Evolutionary conservation across 768 basidiomycete genomes (phyloP), one percentile per base, ranked within the genome.

Genomic region (Tulasnella sp.): DNA sequence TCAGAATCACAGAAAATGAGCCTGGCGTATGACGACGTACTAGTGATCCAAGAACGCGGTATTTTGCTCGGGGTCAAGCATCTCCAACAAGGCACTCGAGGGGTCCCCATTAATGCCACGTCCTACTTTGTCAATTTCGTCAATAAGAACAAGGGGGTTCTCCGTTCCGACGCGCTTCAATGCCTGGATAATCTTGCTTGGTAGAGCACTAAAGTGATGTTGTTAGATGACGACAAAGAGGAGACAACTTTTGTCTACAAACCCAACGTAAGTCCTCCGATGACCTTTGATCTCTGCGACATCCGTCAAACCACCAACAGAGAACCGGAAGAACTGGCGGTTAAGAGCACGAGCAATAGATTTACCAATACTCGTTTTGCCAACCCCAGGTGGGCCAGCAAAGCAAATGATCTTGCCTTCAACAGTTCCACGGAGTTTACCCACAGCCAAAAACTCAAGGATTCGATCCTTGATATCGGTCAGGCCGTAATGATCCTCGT

Each of bases 241-340:
- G 59, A 9, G 11, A 46, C 29, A 42, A 51, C 35, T 17, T 21
- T 17, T 35, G 40, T 23, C 11, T 1, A 37, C 58, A 1, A 23
- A 86, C 83, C 86, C 89, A 51, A 93, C 89, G 66, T 96, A 98
- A n/a, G 94, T 99, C 67, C 96, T 74, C 64, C 96, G 73, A 66
- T 99, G 96, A 0, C 96, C 96, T 71, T 98, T 98, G 66, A 99
- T 97, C 76, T 98, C 96, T 55, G 96, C 96, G 0, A 98, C 92
- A 68, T 99, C 96, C 45, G 90, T 90, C 66, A 99, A 70, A 12
- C 96, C 94, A 61, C 96, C 94, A 3, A 98, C 94, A 7, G 86
- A 90, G 72, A 99, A 96, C 46, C 92, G 78, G 80, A 93, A 98
- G 73, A 98, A 98, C 67, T 90, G 83, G 59, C 94, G 72, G 25